Base-by-base conservation (phyloP, 352 stramenopile genomes). In the Phytophthora quininea region DNA sequence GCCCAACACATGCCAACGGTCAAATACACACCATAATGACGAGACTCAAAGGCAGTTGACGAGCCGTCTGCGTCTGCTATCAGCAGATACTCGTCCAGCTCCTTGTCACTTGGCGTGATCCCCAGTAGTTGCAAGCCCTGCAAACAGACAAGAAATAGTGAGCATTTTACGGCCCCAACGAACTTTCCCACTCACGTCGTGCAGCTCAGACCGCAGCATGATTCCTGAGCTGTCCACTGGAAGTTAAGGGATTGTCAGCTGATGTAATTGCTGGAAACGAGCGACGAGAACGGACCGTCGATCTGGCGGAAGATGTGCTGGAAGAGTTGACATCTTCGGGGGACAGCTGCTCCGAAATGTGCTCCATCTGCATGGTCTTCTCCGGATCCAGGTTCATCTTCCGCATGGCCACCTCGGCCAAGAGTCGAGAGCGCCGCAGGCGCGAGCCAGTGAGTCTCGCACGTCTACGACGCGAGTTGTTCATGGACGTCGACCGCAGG, bases 291-390 rank as follows among this genome's bases (percentile, higher is more conserved):
- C 76, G 14, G 46, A 90, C 82, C 71, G 58, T 90, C 79, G 61
- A 90, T 90, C 58, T 90, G 79, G 33, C 68, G 74, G 67, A 90
- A 90, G 49, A 90, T 89, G 71, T 90, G 77, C 8, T 71, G 73
- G 74, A 90, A 89, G 62, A 90, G 40, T 66, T 76, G 54, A 84
- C 76, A 50, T 90, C 82, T 7, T 88, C 76, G 2, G 71, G 55
- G 15, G 79, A 83, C 24, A 90, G 73, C 58, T 86, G 75, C 40
- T 81, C 67, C 8, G 79, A 82, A 68, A 90, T 89, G 45, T 75
- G 58, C 56, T 82, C 71, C 66, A 89, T 87, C 60, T 79, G 76
- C 58, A 84, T 71, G 14, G 79, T 87, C 58, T 90, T 90, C 49
- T 78, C 75, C 8, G 79, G 81, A 33, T 88, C 79, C 47, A 90